Percentiles rank a stretch among this genome's conserved stretches.
phyloP scores from a whole-genome alignment of 2,329 filamentous ascomycete species.

The Sporothrix dimorphospora region DNA sequence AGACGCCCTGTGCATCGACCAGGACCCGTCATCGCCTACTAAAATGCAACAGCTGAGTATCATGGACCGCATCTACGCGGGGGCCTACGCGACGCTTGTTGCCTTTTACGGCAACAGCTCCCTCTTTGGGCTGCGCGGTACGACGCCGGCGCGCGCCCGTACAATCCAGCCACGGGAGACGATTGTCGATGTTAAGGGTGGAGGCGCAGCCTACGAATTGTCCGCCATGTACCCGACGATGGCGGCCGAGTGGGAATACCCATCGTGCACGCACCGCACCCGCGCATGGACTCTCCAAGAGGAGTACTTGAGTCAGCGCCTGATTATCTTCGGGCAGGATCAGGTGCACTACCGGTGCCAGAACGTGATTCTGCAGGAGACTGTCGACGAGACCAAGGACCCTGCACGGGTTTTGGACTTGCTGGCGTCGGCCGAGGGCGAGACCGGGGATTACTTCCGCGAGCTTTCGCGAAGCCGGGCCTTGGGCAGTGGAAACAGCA shows the following conservation, averaged over 20 bases:
- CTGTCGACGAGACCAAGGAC: conserved; percentile 21
- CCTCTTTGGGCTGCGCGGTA: neutral
- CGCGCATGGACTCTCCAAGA: conserved; percentile 29
- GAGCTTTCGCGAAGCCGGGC: neutral
- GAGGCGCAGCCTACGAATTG: neutral
- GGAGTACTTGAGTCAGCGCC: conserved; percentile 19
- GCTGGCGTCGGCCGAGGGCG: neutral
- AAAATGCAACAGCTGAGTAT: conserved; percentile 16
- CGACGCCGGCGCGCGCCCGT: neutral
- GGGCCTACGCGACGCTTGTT: conserved; percentile 16
- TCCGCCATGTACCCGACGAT: conserved; percentile 14
- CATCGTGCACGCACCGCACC: conserved; percentile 14
- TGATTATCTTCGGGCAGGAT: conserved; percentile 16
- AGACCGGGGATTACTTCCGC: neutral
- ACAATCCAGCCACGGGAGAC: conserved; percentile 15
- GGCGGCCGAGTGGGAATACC: conserved; percentile 17
- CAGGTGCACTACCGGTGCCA: conserved; percentile 25
- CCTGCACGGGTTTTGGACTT: conserved; percentile 2
- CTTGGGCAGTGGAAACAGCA: neutral
- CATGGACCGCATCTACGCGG: conserved; percentile 28
- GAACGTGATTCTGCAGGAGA: conserved; percentile 2
- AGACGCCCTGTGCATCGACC: conserved; percentile 33
- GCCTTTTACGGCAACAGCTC: conserved; percentile 22
- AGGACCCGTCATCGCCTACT: conserved; percentile 12
- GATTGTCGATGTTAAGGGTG: neutral